Evolutionary conservation across 2,329 filamentous ascomycete genomes (phyloP), one percentile per base, ranked within the genome.

Genomic region (Ceratocystis diversiconidia): DNA sequence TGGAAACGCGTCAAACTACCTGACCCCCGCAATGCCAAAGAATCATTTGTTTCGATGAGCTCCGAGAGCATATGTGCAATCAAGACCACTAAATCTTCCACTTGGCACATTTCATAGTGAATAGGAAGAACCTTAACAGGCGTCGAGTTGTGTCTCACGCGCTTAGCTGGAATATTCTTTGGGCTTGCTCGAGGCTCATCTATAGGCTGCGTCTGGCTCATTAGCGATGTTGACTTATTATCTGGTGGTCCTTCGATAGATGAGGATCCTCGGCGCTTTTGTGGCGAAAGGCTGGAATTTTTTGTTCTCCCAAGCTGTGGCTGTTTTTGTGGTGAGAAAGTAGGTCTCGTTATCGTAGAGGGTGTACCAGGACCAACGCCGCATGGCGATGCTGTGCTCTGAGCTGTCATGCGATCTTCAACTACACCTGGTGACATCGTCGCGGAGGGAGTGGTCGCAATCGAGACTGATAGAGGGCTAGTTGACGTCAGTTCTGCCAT

Each of bases 61-160:
- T 99, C 94, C 75, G 92, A 87, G 61, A 99, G 81, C 94, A 99
- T 97, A 72, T 95, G 90, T 59, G 92, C 86, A 70, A 99, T 94
- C 68, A 99, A 78, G 52, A 92, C 81, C 32, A 96, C 94, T 73
- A 99, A 83, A 73, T 96, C 92, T 71, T 91, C 88, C 7, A 89
- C 84, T 48, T 87, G 80, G 73, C 90, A 95, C 10, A 85, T 78
- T 74, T 96, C 90, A 74, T 99, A 99, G 71, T 82, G 80, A 67
- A 82, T 75, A 0, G 94, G 88, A 72, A 94, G 72, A 7, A 81
- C 70, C 72, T 85, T 87, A 50, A 81, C 76, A 6, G 80, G 78
- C 5, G 74, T 75, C 15, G 76, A 74, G 57, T 80, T 80, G 43
- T 79, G 77, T 69, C 78, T 81, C 36, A 78, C 73, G 55, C 84